phyloP scores from a whole-genome alignment of 192 early-diverging fungal genomes.

The Bifiguratus adelaidae region DNA sequence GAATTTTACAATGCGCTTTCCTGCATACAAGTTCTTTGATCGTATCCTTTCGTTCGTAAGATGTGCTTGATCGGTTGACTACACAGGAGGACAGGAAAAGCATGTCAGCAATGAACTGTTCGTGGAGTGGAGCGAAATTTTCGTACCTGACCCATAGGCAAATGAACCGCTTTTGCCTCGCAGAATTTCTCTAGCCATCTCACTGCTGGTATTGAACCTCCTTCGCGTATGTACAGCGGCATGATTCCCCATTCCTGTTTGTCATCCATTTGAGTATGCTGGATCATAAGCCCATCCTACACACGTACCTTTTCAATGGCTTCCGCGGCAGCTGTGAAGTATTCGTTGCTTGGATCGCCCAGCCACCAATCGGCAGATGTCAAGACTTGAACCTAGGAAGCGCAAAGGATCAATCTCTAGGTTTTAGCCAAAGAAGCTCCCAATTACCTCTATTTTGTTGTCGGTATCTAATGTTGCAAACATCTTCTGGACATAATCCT shows the following conservation, averaged over 20 bases:
- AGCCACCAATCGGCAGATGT: slow-evolving; percentile 69
- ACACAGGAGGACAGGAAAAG: not conserved
- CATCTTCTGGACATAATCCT: slow-evolving; percentile 32
- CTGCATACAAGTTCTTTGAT: slow-evolving; percentile 53
- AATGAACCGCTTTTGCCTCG: slow-evolving; percentile 53
- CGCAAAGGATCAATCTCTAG: not conserved
- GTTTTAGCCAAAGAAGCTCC: slow-evolving; percentile 3
- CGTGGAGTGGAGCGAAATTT: not conserved
- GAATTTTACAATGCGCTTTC: slow-evolving; percentile 47
- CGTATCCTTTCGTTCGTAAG: slow-evolving; percentile 68
- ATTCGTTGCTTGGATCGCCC: slow-evolving; percentile 49
- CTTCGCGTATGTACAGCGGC: slow-evolving; percentile 66
- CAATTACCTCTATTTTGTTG: slow-evolving; percentile 27
- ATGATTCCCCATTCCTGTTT: slow-evolving; percentile 40
- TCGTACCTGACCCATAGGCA: slow-evolving; percentile 62
- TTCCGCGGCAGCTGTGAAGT: slow-evolving; percentile 55
- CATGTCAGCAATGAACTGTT: not conserved
- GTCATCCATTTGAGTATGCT: not conserved
- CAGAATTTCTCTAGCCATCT: slow-evolving; percentile 61
- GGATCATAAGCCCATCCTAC: too few species aligned
- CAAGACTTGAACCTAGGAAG: slow-evolving; percentile 39
- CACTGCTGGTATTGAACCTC: slow-evolving; percentile 68
- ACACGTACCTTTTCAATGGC: slow-evolving; percentile 41
- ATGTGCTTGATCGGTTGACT: slow-evolving; percentile 71
- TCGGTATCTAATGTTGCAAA: slow-evolving; percentile 38